Evolutionary conservation across 2,329 filamentous ascomycete genomes (phyloP).

Genomic region (Colletotrichum salicis): DNA sequence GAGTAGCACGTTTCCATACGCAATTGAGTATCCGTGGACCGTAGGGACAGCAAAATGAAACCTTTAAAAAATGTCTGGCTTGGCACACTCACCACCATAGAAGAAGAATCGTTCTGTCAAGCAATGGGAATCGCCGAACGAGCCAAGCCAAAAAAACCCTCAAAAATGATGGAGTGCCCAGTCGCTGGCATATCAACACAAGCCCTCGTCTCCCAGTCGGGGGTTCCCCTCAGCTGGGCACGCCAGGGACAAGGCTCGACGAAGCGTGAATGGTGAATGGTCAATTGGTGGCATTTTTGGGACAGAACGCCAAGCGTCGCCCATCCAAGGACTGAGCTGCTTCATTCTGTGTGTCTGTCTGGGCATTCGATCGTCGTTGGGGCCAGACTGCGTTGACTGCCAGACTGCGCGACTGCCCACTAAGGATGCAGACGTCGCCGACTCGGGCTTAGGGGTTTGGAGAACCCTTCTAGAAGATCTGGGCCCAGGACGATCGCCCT

Average conservation of each 20-base stretch:
- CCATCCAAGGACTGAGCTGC: not conserved
- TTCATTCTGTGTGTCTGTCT: not conserved
- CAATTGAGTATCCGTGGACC: not conserved
- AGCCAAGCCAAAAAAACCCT: not conserved
- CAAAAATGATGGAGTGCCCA: not conserved
- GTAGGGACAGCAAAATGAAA: not conserved
- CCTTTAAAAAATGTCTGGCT: not conserved
- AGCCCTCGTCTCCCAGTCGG: not conserved
- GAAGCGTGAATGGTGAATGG: not conserved
- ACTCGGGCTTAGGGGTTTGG: not conserved
- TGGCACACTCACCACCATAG: not conserved
- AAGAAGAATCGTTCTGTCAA: not conserved
- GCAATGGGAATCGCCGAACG: not conserved
- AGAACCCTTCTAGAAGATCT: not conserved
- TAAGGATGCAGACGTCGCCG: not conserved
- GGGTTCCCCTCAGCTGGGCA: not conserved
- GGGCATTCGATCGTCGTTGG: not conserved
- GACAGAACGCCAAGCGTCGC: not conserved
- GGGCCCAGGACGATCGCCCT: not conserved
- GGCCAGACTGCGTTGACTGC: not conserved
- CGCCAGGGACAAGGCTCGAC: not conserved
- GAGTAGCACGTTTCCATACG: not conserved
- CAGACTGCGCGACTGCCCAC: not conserved
- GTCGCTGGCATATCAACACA: not conserved
- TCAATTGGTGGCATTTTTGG: not conserved